A percentile compares a stretch with the other conserved stretches of the same genome.
These are phyloP conservation scores for Neocucurbitaria cava DNA, from an alignment of 2,329 filamentous ascomycete genomes.

Conservation along the genomic window DNA sequence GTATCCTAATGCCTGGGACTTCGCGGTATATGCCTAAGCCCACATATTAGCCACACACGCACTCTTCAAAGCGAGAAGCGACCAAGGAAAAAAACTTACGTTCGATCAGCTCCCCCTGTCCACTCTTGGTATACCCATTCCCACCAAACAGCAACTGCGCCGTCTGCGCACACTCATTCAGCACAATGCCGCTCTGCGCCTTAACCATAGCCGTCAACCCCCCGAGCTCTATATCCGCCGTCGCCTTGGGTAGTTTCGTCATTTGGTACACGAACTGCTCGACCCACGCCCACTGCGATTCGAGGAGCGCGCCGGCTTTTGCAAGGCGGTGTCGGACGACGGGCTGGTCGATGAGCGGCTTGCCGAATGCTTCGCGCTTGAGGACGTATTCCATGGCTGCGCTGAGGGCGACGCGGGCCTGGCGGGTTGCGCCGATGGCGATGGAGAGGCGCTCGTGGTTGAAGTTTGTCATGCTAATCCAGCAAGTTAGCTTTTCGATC, in stretches of 20 bases:
- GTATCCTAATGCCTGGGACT: slow-evolving; percentile 66
- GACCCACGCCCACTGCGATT: slow-evolving; percentile 75
- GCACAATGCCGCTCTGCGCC: slow-evolving; percentile 73
- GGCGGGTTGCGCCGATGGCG: slow-evolving; percentile 67
- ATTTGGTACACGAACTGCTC: slow-evolving; percentile 75
- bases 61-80: too few relatives aligned
- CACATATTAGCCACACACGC: slow-evolving; percentile 12
- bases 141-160: slow-evolving; percentile 77
- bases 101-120: slow-evolving; percentile 74
- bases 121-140: slow-evolving; percentile 72
- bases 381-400: slow-evolving; percentile 68
- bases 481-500: slow-evolving; percentile 2
- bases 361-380: slow-evolving; percentile 72
- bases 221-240: slow-evolving; percentile 70
- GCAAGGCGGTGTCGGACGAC: slow-evolving; percentile 77
- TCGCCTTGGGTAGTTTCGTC: slow-evolving; percentile 64
- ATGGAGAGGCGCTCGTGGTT: slow-evolving; percentile 78
- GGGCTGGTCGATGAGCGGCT: slow-evolving; percentile 74
- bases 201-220: slow-evolving; percentile 76
- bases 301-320: slow-evolving; percentile 71
- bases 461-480: slow-evolving; percentile 71
- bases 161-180: slow-evolving; percentile 74
- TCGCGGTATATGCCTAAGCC: slow-evolving; percentile 66
- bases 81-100: slow-evolving; percentile 65
- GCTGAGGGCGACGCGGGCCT: slow-evolving; percentile 66